Evolutionary conservation across 441 rosid species (phyloP).

Genomic region (Brassica balearica): DNA sequence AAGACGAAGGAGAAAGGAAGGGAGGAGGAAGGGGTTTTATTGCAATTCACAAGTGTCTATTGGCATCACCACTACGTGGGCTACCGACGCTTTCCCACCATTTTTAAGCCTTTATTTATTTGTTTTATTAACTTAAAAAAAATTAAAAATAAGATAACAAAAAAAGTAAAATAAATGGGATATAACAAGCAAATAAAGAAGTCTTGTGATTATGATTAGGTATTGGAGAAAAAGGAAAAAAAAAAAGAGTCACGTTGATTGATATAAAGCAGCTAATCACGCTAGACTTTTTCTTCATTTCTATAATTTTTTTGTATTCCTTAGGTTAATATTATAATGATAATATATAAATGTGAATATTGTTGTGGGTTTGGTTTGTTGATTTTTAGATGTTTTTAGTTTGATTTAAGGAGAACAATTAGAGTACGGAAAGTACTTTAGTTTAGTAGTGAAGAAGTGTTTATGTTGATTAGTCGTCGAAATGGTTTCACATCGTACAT

Average conservation of each 20-base stretch:
- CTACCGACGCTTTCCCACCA: constrained; percentile 49
- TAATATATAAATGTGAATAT: constrained; percentile 1
- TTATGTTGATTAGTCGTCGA: constrained; percentile 31
- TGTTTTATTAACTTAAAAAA: not conserved
- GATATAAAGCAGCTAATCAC: constrained; percentile 47
- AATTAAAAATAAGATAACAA: not conserved
- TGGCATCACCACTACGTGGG: constrained; percentile 50
- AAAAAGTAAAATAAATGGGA: not conserved
- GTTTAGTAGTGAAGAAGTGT: not conserved
- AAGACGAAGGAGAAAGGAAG: constrained; percentile 25
- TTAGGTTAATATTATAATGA: not conserved
- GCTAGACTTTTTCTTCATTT: not conserved
- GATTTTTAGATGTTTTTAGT: constrained; percentile 19
- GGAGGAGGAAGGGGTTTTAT: constrained; percentile 42
- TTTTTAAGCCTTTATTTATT: constrained; percentile 35
- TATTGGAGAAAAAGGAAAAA: not conserved
- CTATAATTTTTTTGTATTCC: not conserved
- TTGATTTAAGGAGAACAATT: not conserved
- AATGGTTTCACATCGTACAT: constrained; percentile 37
- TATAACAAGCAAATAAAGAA: not conserved
- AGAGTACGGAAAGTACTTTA: constrained; percentile 39
- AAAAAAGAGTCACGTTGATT: constrained; percentile 36
- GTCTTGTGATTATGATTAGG: constrained; percentile 11
- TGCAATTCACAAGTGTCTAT: constrained; percentile 56
- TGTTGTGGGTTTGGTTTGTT: not conserved